Base-by-base conservation (phyloP, 1,284 basidiomycete genomes). In the Malassezia sp. region DNA sequence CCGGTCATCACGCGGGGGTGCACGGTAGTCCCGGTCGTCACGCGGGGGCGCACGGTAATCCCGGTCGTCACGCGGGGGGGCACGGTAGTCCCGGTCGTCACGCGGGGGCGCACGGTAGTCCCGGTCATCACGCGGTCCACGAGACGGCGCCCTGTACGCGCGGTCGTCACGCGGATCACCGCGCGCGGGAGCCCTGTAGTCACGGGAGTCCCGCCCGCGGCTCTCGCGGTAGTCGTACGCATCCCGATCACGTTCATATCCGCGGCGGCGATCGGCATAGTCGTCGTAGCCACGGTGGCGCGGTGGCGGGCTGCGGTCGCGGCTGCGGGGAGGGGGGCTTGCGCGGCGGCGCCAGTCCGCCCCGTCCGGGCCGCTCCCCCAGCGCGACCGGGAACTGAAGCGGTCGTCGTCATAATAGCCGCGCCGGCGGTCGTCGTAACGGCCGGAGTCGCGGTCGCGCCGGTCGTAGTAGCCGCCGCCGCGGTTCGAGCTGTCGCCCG, bases 271-370 rank as follows among this genome's bases (percentile, higher is more conserved):
- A 18, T 14, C 26, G 22, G 23, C 15, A 17, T 21, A 5, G 12
- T 29, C 26, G 17, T 30, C 34, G 12, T 21, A 11, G 23, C 30
- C 26, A 12, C 29, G 29, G 17, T n/a, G 3, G 15, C 15, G 7
- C 18, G 7, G 18, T 11, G 18, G 18, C 22, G 18, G 5, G 28
- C 28, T 11, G 20, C 28, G 28, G 28, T 30, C 31, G 18, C 21
- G 6, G 17, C 38, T 14, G 18, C 42, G 42, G 24, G n/a, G 36
- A 2, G 32, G 12, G 14, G 59, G 59, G 41, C 56, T 58, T 4
- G 54, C 52, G 21, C 59, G 42, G 6, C 59, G 54, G 40, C 59
- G 53, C 59, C 59, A 61, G 34, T 61, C 54, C 11, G 54, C 43
- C 33, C 52, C 47, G 33, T 61, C 59, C 4, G 54, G 52, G 14